Conservation (phyloP, 192 early-diverging fungal species). For the Radiomyces spectabilis region DNA sequence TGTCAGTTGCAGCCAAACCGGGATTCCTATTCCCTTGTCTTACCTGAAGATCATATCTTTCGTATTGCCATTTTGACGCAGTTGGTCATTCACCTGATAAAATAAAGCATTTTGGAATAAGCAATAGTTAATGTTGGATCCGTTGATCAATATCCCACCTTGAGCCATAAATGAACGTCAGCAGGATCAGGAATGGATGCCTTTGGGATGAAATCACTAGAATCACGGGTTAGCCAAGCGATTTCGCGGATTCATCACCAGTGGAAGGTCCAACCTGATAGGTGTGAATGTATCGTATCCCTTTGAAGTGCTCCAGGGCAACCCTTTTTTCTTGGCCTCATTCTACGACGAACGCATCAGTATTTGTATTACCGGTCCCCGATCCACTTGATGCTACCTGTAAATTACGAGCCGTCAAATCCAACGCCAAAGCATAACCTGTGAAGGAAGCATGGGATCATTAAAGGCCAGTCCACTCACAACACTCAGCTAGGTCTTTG, state of each 20-base stretch:
- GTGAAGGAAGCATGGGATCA: no score
- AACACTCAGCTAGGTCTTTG: no score
- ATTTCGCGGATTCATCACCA: no score
- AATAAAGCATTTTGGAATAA: no score
- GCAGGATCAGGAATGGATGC: conserved; percentile 59
- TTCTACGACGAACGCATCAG: not conserved
- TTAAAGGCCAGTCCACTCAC: no score
- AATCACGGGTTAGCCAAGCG: no score
- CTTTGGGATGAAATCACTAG: conserved; percentile 71
- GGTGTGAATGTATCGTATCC: conserved; percentile 95
- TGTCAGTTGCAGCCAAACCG: no score
- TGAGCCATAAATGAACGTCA: conserved; percentile 68
- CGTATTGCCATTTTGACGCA: conserved; percentile 81
- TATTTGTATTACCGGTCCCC: not conserved
- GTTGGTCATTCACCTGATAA: conserved; percentile 52
- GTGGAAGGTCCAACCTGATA: conserved; percentile 60
- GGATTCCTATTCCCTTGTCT: no score
- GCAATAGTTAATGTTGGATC: no score
- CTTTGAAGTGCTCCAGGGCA: conserved; percentile 90
- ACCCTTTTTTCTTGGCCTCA: conserved; percentile 70
- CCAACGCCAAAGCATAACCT: conserved; percentile 83
- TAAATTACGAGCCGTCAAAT: conserved; percentile 88
- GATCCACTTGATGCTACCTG: conserved; percentile 35
- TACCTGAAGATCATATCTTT: conserved; percentile 90
- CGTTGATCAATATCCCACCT: conserved; percentile 6